Evolutionary conservation across 176 grass and related monocot genomes (phyloP).

Genomic region (Microstegium vimineum): DNA sequence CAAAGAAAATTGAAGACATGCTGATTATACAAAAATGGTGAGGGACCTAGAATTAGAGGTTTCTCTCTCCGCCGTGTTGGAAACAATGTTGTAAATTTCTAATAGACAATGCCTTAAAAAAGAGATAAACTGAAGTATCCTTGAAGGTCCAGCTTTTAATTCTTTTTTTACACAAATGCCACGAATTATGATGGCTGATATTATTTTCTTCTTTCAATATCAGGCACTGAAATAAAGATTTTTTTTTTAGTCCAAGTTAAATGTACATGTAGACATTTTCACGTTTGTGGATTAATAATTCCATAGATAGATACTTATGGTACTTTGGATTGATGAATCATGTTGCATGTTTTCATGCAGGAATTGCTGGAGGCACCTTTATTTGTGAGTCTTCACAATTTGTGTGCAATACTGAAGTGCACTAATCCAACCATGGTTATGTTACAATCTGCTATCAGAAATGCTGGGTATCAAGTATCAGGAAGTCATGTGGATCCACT

Average conservation of each 20-base stretch:
- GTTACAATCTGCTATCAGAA: constrained; percentile 44
- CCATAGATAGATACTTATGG: not conserved
- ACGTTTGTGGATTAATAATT: not conserved
- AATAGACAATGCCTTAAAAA: not conserved
- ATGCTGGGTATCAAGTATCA: constrained; percentile 56
- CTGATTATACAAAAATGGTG: not conserved
- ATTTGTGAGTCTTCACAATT: constrained; percentile 49
- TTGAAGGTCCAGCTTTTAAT: not conserved
- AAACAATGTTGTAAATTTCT: not conserved
- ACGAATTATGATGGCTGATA: not conserved
- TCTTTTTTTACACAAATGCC: not conserved
- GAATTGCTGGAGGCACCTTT: constrained; percentile 48
- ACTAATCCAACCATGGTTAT: constrained; percentile 38
- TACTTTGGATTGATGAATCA: not conserved
- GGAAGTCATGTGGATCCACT: constrained; percentile 57
- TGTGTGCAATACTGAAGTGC: constrained; percentile 51
- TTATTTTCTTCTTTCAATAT: not conserved
- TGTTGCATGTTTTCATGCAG: constrained; percentile 32
- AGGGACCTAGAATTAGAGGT: not conserved
- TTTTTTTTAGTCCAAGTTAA: not conserved
- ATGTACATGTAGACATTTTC: not conserved
- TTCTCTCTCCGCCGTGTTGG: not conserved
- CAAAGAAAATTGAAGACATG: not conserved
- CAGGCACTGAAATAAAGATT: not conserved
- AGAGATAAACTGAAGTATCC: not conserved